These are phyloP conservation scores for Naganishia vaughanmartiniae DNA, from an alignment of 768 basidiomycete genomes.

Conservation along the genomic window DNA sequence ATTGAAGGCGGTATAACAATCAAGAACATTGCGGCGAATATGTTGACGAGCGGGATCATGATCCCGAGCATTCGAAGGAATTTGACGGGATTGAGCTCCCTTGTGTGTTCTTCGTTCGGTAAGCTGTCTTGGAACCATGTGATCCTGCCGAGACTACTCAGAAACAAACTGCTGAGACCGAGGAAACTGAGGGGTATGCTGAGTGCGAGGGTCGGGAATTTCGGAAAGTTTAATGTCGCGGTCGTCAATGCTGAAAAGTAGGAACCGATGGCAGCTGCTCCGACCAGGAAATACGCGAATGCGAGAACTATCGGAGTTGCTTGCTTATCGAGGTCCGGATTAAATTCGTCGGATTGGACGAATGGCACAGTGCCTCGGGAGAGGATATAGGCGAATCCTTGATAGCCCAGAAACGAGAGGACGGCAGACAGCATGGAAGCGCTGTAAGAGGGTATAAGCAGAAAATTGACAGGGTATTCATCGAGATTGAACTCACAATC, in stretches of 20 bases:
- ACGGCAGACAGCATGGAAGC: constrained; percentile 42
- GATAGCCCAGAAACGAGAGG: constrained; percentile 45
- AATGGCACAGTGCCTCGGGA: constrained; percentile 22
- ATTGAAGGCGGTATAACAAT: constrained; percentile 35
- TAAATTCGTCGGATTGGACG: neutral
- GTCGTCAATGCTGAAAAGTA: constrained; percentile 51
- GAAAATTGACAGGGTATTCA: neutral
- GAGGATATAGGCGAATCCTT: constrained; percentile 43
- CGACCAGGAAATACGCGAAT: constrained; percentile 43
- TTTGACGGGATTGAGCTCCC: constrained; percentile 38
- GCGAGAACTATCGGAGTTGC: constrained; percentile 17
- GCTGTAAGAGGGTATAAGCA: constrained; percentile 36
- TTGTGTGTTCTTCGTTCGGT: constrained; percentile 22
- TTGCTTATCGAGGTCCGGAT: constrained; percentile 23
- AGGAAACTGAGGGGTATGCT: constrained; percentile 47
- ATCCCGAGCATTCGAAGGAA: constrained; percentile 47
- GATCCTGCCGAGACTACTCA: constrained; percentile 30
- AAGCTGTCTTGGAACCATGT: constrained; percentile 16
- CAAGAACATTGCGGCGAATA: constrained; percentile 46
- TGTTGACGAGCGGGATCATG: constrained; percentile 45
- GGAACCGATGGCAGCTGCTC: constrained; percentile 48
- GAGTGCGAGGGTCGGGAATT: constrained; percentile 47
- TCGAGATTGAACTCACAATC: constrained; percentile 38
- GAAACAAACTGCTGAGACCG: constrained; percentile 47
- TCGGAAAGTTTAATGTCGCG: constrained; percentile 48